Conservation (phyloP, 2,329 filamentous ascomycete species). For the Neofusicoccum kwambonambiense region DNA sequence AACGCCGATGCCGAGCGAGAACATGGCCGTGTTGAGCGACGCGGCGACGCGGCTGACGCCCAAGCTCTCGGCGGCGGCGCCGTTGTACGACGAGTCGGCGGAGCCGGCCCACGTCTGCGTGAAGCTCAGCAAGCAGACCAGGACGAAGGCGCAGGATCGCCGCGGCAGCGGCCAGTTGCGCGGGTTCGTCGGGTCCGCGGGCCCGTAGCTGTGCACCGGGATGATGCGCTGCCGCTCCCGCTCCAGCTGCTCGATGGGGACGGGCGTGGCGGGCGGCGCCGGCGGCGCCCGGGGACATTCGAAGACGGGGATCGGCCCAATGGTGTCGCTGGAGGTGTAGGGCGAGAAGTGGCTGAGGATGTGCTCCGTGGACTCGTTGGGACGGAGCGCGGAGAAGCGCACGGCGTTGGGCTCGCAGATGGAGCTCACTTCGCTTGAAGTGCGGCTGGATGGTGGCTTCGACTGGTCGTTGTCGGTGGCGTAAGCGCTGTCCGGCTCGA, state of each 20-base stretch:
- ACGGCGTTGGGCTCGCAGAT: not conserved
- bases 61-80: not conserved
- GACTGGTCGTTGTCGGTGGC: not conserved
- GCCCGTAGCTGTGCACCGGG: conserved; percentile 3
- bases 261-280: not conserved
- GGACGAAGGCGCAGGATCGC: not conserved
- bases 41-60: not conserved
- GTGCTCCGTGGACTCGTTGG: not conserved
- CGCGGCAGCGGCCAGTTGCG: not conserved
- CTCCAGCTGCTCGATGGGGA: not conserved
- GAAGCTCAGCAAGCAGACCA: conserved; percentile 2
- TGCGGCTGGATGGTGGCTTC: not conserved
- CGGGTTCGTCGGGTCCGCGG: conserved; percentile 9
- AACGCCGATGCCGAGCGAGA: conserved; percentile 8
- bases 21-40: conserved; percentile 10
- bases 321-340: not conserved
- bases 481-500: not conserved
- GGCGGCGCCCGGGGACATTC: not conserved
- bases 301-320: not conserved
- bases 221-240: not conserved
- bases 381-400: not conserved
- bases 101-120: conserved; percentile 13
- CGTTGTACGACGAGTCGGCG: conserved; percentile 4
- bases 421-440: not conserved
- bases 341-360: conserved; percentile 4